Base-by-base conservation (phyloP, 441 rosid genomes). In the Populus hybrid region DNA sequence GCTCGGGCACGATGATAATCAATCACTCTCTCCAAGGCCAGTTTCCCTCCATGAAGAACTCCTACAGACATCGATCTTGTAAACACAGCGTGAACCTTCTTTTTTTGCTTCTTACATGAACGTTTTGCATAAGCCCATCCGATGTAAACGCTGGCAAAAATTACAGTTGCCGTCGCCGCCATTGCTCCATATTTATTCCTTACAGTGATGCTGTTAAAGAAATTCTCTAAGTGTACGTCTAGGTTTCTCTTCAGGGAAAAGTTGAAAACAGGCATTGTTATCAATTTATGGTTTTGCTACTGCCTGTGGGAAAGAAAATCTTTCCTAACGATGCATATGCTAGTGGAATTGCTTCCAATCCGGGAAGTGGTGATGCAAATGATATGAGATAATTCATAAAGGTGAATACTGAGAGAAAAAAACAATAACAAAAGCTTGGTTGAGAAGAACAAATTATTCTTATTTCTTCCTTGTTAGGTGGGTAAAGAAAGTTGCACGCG, bases 31-130 rank as follows among this genome's bases (percentile, higher is more conserved):
- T 89, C 88, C 77, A 89, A 28, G 24, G 90, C 90, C 42, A 86
- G 16, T 74, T 81, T 84, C 9, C 93, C 93, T 79, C 94, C 93
- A 70, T 85, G 89, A 21, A 90, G 82, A 31, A 85, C 84, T 7
- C 86, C 92, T 40, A 89, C 0, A 35, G 90, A 86, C 78, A 88
- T 66, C 9, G 94, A 87, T 72, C 87, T 85, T 63, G 88, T 59
- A 29, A 80, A 31, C 9, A 72, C 23, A 7, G 11, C 7, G 8
- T 7, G 29, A 16, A 18, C 64, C 26, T 72, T 74, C 9, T 28
- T 67, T 33, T 73, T 74, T 10, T 11, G 50, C 50, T 72, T 64
- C 61, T 53, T 70, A 83, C 84, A 42, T 16, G 80, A 72, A n/a
- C 74, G 86, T 56, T 77, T 82, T n/a, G 72, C 65, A 78, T 82